A percentile compares a stretch with the other conserved stretches of the same genome.
Evolutionary conservation across 306 rosid species (phyloP).

Genomic region (Rubus parviflorus): DNA sequence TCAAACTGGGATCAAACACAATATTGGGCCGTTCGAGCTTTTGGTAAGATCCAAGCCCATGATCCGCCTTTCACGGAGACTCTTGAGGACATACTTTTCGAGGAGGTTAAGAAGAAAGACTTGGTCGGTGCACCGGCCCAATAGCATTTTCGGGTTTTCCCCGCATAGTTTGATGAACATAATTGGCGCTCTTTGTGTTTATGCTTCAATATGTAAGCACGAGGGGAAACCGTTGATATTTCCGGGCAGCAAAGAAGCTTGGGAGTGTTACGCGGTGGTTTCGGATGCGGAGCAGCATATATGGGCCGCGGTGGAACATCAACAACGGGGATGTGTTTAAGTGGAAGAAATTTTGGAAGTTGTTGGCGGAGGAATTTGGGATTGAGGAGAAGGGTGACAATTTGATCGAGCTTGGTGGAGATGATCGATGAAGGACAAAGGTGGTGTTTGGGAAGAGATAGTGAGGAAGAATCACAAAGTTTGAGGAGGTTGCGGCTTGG

Average conservation of each 20-base stretch:
- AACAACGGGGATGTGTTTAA: slow-evolving; percentile 61
- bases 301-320: slow-evolving; percentile 72
- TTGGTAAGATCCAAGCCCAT: slow-evolving; percentile 31
- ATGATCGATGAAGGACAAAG: slow-evolving; percentile 56
- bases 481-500: slow-evolving; percentile 55
- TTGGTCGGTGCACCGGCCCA: slow-evolving; percentile 64
- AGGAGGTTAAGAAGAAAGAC: slow-evolving; percentile 44
- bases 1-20: slow-evolving; percentile 59
- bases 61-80: slow-evolving; percentile 61
- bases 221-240: slow-evolving; percentile 51
- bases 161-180: slow-evolving; percentile 63
- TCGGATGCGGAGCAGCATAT: slow-evolving; percentile 76
- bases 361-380: slow-evolving; percentile 64
- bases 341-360: slow-evolving; percentile 75
- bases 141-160: slow-evolving; percentile 54
- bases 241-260: slow-evolving; percentile 47
- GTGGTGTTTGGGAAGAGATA: slow-evolving; percentile 57
- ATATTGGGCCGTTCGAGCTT: slow-evolving; percentile 44
- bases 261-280: slow-evolving; percentile 44
- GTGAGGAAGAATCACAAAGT: slow-evolving; percentile 52
- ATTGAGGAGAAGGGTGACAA: slow-evolving; percentile 34
- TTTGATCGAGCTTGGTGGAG: slow-evolving; percentile 42
- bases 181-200: slow-evolving; percentile 43
- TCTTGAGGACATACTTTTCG: slow-evolving; percentile 50
- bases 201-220: slow-evolving; percentile 68